These are phyloP conservation scores for Pyricularia grisea DNA, from an alignment of 2,329 filamentous ascomycete species.

Conservation along the genomic window DNA sequence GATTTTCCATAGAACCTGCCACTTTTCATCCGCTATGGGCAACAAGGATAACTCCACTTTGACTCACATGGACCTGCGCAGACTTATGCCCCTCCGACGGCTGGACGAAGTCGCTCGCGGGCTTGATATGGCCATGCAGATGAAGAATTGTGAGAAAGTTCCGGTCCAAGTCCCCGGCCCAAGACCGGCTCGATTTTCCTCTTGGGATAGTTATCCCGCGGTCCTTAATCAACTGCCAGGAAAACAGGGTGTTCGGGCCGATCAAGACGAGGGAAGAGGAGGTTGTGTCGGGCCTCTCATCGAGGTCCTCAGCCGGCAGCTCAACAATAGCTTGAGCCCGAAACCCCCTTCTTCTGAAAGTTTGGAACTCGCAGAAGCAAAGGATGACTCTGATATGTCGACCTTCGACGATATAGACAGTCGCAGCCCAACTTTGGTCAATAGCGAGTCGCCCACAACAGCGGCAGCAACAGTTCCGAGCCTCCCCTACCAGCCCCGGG, in stretches of 20 bases:
- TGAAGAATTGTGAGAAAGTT: conserved; percentile 5
- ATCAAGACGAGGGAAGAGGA: neutral
- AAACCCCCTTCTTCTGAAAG: neutral
- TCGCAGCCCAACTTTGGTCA: neutral
- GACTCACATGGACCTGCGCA: conserved; percentile 5
- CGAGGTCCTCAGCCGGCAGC: neutral
- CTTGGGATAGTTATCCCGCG: neutral
- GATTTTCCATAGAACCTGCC: neutral
- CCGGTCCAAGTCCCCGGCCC: conserved; percentile 2
- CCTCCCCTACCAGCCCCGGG: neutral
- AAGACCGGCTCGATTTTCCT: conserved; percentile 2
- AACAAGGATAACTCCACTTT: conserved; percentile 5
- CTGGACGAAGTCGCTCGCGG: conserved; percentile 5
- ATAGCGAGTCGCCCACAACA: neutral
- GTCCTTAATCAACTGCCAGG: neutral
- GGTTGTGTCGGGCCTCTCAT: neutral
- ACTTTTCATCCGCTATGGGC: conserved; percentile 5
- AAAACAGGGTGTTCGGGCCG: neutral
- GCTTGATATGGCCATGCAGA: conserved; percentile 7
- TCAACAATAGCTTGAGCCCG: neutral
- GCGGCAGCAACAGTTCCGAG: neutral
- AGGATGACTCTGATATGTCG: neutral
- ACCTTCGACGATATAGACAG: neutral
- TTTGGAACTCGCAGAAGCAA: neutral
- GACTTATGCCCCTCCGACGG: neutral